Conservation (phyloP, 1,139 yeast species). For the Geotrichum carabidarum region DNA sequence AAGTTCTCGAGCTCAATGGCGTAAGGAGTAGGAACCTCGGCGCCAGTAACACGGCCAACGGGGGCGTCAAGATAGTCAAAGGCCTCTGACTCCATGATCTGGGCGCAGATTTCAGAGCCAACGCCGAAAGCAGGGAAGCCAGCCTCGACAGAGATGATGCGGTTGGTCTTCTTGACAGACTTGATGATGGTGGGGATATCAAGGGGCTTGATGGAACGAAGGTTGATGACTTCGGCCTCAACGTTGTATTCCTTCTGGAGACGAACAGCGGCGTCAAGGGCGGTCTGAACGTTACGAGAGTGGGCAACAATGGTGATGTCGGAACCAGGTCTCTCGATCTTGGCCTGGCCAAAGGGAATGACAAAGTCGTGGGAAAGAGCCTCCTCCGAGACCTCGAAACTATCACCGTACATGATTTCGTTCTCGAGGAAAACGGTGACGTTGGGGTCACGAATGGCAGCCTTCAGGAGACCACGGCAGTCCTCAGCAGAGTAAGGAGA, state of each 20-base stretch:
- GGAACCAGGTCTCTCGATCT: constrained; percentile 86
- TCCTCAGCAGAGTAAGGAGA: constrained; percentile 96
- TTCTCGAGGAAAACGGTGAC: constrained; percentile 95
- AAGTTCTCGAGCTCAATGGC: constrained; percentile 94
- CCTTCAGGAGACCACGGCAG: constrained; percentile 91
- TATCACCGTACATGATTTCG: constrained; percentile 89
- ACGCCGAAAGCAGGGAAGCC: constrained; percentile 99
- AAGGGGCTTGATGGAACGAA: constrained; percentile 95
- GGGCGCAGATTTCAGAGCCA: constrained; percentile 97
- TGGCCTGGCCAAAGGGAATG: constrained; percentile 92
- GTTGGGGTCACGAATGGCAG: constrained; percentile 97
- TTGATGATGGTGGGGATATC: constrained; percentile 81
- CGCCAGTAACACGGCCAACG: constrained; percentile 97
- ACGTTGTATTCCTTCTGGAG: constrained; percentile 82
- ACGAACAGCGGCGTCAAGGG: constrained; percentile 84
- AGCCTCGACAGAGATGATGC: constrained; percentile 91
- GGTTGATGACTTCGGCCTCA: constrained; percentile 87
- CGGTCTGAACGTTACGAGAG: constrained; percentile 81
- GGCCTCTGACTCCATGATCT: constrained; percentile 96
- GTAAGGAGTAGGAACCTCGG: constrained; percentile 99
- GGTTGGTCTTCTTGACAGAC: constrained; percentile 94
- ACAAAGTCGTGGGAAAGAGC: constrained; percentile 82
- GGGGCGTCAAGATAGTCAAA: constrained; percentile 99
- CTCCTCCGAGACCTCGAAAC: constrained; percentile 86
- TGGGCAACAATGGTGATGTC: constrained; percentile 88